Evolutionary conservation across 352 stramenopile genomes (phyloP), one percentile per base, ranked within the genome.

Genomic region (Globisporangium nodosum): DNA sequence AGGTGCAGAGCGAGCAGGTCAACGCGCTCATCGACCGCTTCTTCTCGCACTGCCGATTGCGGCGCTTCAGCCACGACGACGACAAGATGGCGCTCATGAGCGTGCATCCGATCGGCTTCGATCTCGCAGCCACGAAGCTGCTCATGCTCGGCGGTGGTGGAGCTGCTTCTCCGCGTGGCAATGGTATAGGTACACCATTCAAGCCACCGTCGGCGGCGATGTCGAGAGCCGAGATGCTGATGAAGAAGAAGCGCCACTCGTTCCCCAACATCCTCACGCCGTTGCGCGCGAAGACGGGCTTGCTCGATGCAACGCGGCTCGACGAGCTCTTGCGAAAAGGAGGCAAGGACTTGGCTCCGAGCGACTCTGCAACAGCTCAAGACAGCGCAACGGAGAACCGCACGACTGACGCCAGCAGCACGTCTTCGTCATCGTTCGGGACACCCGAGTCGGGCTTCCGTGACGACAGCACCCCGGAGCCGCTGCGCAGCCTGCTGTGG

Each of bases 21-120:
- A 68, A 84, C 49, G 67, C 60, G 11, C 60, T 88, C 46, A 82
- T 92, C 27, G 82, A 90, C 53, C 63, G 70, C 16, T 87, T 79
- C 55, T 92, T 92, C 58, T 73, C 78, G 40, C 79, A 92, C 53
- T 92, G 82, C 48, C 74, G 82, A 0, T 58, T 88, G 2, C 64
- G 78, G 16, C 66, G 79, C 18, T 90, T 90, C 35, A 90, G 80
- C 50, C 71, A 92, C 37, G 74, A 88, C 48, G 64, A 74, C 20
- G 69, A 81, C 37, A 66, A 72, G 16, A 58, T 64, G 58, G 43
- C 55, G 33, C 43, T 53, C 33, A 63, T 63, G 40, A 64, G 40
- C 50, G 58, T 64, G 31, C 58, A 64, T 15, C 51, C 58, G 51
- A 48, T 64, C n/a, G 43, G 43, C 1, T 13, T 53, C 20, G 46